Conservation (phyloP, 352 stramenopile species). For the Plasmopara muralis region DNA sequence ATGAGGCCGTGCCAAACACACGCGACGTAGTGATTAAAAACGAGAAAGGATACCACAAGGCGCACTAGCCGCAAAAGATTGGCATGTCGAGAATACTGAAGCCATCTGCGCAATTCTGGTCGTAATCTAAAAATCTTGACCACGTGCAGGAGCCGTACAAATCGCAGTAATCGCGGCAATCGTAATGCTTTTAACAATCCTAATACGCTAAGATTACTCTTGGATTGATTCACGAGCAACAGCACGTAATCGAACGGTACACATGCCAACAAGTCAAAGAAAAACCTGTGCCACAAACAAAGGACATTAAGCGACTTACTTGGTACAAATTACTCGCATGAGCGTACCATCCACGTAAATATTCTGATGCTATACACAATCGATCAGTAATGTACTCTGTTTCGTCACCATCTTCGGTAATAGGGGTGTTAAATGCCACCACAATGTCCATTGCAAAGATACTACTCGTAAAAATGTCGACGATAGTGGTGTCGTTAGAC, state of each 20-base stretch:
- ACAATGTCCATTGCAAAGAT: slow-evolving; percentile 66
- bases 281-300: slow-evolving; percentile 13
- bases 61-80: slow-evolving; percentile 66
- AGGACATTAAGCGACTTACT: too few relatives aligned
- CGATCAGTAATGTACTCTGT: slow-evolving; percentile 61
- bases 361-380: slow-evolving; percentile 41
- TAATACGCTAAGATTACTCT: slow-evolving; percentile 53
- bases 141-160: slow-evolving; percentile 58
- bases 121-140: slow-evolving; percentile 71
- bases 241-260: slow-evolving; percentile 65
- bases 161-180: slow-evolving; percentile 54
- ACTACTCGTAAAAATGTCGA: too few relatives aligned
- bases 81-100: slow-evolving; percentile 75
- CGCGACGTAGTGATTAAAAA: slow-evolving; percentile 74
- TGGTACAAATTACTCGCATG: slow-evolving; percentile 18
- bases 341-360: slow-evolving; percentile 55
- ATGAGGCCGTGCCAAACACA: slow-evolving; percentile 46
- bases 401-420: slow-evolving; percentile 34
- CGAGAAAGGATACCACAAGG: slow-evolving; percentile 56
- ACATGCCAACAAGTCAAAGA: slow-evolving; percentile 73
- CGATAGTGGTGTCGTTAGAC: too few relatives aligned
- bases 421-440: slow-evolving; percentile 71
- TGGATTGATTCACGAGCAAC: slow-evolving; percentile 41
- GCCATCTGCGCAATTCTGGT: slow-evolving; percentile 65
- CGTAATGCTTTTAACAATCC: slow-evolving; percentile 65